Evolutionary conservation across 352 stramenopile genomes (phyloP).

Genomic region (Sclerospora graminicola): DNA sequence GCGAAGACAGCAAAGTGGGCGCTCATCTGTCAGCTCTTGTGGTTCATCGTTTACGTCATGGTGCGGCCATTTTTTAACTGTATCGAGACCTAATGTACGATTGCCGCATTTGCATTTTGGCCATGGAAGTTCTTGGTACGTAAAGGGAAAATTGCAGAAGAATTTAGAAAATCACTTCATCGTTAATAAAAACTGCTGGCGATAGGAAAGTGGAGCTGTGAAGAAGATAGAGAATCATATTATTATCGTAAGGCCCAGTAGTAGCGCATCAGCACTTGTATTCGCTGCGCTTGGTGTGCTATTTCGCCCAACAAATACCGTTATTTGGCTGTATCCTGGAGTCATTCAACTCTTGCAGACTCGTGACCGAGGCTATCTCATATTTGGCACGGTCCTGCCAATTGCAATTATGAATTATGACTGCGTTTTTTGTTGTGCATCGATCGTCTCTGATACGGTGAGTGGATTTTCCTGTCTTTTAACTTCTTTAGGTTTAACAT

Average conservation of each 20-base stretch:
- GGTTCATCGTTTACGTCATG: conserved; percentile 83
- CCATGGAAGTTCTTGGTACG: conserved; percentile 61
- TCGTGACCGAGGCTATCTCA: conserved; percentile 20
- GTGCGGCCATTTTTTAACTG: too few relatives aligned
- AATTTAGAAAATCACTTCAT: too few relatives aligned
- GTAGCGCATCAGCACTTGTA: conserved; percentile 38
- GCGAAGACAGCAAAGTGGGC: conserved; percentile 56
- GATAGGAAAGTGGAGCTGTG: conserved; percentile 25
- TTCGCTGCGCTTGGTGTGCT: too few relatives aligned
- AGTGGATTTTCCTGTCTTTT: too few relatives aligned
- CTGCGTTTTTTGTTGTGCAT: too few relatives aligned
- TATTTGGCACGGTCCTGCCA: too few relatives aligned
- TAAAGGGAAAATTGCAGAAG: not conserved
- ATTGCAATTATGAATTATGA: too few relatives aligned
- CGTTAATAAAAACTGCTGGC: conserved; percentile 14
- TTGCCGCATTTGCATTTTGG: conserved; percentile 60
- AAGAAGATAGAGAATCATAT: conserved; percentile 26
- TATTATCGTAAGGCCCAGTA: conserved; percentile 16
- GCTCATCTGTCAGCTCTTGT: conserved; percentile 65
- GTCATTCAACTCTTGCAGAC: conserved; percentile 42
- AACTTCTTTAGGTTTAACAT: too few relatives aligned
- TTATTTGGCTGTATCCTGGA: conserved; percentile 71
- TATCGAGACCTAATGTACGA: conserved; percentile 78
- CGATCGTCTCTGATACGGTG: too few relatives aligned
- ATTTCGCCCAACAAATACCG: conserved; percentile 69